Evolutionary conservation across 1,284 basidiomycete species (phyloP).

Genomic region (Megacollybia platyphylla): DNA sequence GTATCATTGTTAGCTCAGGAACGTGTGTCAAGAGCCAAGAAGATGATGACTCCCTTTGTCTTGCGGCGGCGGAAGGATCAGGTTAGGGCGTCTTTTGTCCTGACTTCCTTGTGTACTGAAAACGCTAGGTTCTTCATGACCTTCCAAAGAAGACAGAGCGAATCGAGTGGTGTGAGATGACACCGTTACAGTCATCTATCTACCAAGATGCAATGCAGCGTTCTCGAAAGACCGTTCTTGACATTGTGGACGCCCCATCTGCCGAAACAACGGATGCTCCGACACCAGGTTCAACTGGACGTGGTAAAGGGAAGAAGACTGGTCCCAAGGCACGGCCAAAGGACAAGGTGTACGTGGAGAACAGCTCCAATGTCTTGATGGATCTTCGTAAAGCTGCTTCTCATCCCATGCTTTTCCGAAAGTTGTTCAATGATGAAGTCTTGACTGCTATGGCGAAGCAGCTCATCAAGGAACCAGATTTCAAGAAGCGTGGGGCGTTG

Average conservation of each 20-base stretch:
- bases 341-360: conserved; percentile 64
- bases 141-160: conserved; percentile 87
- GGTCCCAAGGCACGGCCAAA: conserved; percentile 25
- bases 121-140: conserved; percentile 73
- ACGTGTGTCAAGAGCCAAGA: conserved; percentile 88
- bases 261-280: conserved; percentile 18
- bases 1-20: conserved; percentile 81
- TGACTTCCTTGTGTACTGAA: conserved; percentile 1
- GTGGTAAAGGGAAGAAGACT: conserved; percentile 30
- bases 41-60: conserved; percentile 99
- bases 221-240: conserved; percentile 74
- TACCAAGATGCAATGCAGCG: conserved; percentile 80
- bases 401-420: conserved; percentile 93
- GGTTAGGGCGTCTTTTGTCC: conserved; percentile 21
- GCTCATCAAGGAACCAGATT: conserved; percentile 86
- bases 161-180: conserved; percentile 94
- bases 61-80: conserved; percentile 91
- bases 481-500: conserved; percentile 65
- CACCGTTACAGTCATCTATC: conserved; percentile 67
- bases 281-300: conserved; percentile 20
- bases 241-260: conserved; percentile 24
- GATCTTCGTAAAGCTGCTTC: conserved; percentile 91
- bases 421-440: conserved; percentile 68
- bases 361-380: conserved; percentile 88
- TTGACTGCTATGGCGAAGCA: conserved; percentile 70